Evolutionary conservation across 352 stramenopile genomes (phyloP).

Genomic region (Phytopythium montanum): DNA sequence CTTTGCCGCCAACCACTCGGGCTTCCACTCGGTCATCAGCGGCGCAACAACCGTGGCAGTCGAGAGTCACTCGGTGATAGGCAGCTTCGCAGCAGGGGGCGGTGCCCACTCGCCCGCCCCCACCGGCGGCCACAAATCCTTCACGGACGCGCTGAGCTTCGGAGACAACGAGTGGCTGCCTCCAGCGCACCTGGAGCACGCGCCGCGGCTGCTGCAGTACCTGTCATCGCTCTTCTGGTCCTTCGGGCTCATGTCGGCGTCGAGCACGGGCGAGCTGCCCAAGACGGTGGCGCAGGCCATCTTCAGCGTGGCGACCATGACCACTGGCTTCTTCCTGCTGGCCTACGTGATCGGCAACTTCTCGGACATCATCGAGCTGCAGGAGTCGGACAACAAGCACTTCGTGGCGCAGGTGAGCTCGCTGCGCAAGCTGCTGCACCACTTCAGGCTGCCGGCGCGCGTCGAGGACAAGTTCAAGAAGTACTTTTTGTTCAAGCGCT

Average conservation of each 20-base stretch:
- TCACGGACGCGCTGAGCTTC: conserved; percentile 6
- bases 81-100: neutral
- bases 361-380: conserved; percentile 48
- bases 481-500: conserved; percentile 66
- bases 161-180: conserved; percentile 10
- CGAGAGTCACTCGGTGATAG: conserved; percentile 19
- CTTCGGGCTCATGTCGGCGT: conserved; percentile 54
- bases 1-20: conserved; percentile 45
- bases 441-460: conserved; percentile 41
- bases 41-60: no score
- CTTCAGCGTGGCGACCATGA: conserved; percentile 59
- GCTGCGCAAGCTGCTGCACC: conserved; percentile 39
- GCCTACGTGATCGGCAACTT: conserved; percentile 61
- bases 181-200: conserved; percentile 13
- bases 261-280: conserved; percentile 43
- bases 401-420: conserved; percentile 59
- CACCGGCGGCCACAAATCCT: neutral
- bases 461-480: conserved; percentile 59
- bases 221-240: conserved; percentile 48
- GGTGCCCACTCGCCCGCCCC: neutral
- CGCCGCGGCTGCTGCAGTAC: conserved; percentile 34
- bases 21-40: conserved; percentile 20
- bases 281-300: conserved; percentile 44
- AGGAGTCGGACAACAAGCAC: conserved; percentile 53
- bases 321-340: conserved; percentile 54